phyloP scores from a whole-genome alignment of 345 rosid species.

The Linum trigynum region DNA sequence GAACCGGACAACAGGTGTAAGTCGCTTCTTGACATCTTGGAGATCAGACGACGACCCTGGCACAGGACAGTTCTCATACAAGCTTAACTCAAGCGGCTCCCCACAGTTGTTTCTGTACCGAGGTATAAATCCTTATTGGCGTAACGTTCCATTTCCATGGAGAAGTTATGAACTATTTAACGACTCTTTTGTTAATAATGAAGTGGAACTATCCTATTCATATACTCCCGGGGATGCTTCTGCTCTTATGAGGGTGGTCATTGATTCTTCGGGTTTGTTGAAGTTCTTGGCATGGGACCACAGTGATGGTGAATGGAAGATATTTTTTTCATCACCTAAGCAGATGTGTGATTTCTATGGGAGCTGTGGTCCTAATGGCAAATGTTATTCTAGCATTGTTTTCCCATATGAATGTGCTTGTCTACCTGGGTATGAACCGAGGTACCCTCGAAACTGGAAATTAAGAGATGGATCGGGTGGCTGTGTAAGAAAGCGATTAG shows the following conservation, averaged over 20 bases:
- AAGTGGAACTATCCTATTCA: neutral
- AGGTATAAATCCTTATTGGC: neutral
- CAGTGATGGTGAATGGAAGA: neutral
- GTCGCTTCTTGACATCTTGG: slow-evolving; percentile 20
- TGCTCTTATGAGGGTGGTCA: slow-evolving; percentile 1
- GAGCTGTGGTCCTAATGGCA: slow-evolving; percentile 13
- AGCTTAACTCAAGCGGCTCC: slow-evolving; percentile 13
- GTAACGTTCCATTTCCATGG: slow-evolving; percentile 5
- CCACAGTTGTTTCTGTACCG: slow-evolving; percentile 12
- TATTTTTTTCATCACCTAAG: neutral
- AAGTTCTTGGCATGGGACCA: slow-evolving; percentile 13
- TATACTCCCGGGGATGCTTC: neutral
- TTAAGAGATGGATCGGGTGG: slow-evolving; percentile 9
- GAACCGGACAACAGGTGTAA: slow-evolving; percentile 4
- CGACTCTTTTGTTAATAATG: neutral
- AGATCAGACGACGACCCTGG: slow-evolving; percentile 19
- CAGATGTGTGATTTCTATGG: slow-evolving; percentile 18
- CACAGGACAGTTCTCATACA: slow-evolving; percentile 8
- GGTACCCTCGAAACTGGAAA: slow-evolving; percentile 11
- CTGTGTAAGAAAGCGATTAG: slow-evolving; percentile 7
- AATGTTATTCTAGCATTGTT: neutral
- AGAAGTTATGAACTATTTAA: neutral
- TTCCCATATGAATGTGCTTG: slow-evolving; percentile 16
- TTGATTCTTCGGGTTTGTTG: slow-evolving; percentile 4
- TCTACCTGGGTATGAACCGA: slow-evolving; percentile 14